These are phyloP conservation scores for Salvia hispanica DNA, from an alignment of 257 asterid genomes.

Conservation along the genomic window DNA sequence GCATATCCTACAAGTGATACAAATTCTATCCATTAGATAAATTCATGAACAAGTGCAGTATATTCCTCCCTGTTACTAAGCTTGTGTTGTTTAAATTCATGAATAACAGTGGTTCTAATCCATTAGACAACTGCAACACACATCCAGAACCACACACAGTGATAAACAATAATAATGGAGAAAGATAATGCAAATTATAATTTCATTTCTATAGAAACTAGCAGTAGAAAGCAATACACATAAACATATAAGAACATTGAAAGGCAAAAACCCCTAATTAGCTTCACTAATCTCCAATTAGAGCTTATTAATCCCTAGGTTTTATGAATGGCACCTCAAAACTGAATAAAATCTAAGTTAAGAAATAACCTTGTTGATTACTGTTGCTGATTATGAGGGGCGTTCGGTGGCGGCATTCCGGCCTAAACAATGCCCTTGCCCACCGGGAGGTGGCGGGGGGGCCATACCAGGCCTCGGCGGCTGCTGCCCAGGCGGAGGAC, in stretches of 20 bases:
- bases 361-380: constrained; percentile 13
- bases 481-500: constrained; percentile 61
- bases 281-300: too few species aligned
- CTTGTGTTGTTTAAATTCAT: not conserved
- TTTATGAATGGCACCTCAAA: not conserved
- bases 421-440: constrained; percentile 68
- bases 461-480: constrained; percentile 81
- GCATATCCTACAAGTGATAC: not conserved
- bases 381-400: constrained; percentile 75
- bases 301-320: too few species aligned
- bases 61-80: not conserved
- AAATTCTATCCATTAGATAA: not conserved
- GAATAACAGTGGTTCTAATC: not conserved
- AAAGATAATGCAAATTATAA: not conserved
- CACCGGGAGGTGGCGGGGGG: constrained; percentile 64
- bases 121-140: not conserved
- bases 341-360: not conserved
- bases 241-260: too few species aligned
- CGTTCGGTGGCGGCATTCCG: constrained; percentile 87
- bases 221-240: not conserved
- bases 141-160: not conserved
- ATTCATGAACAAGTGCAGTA: not conserved
- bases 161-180: not conserved
- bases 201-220: not conserved
- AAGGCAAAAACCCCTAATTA: too few species aligned